Conservation (phyloP, 805 yeast species). For the Wickerhamiella azyma region DNA sequence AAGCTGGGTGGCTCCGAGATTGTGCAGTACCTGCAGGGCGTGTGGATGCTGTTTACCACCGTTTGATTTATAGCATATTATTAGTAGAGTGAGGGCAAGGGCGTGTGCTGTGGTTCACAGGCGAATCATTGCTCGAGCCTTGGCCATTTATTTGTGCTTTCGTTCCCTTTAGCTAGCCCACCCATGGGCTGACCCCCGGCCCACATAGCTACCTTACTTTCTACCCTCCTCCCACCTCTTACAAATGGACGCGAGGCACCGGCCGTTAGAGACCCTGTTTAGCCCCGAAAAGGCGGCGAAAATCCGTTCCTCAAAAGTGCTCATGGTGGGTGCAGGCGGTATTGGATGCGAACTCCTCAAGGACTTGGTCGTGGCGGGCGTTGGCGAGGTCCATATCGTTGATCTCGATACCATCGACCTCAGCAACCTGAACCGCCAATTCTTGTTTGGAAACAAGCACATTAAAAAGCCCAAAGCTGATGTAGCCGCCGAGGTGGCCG, state of each 20-base stretch:
- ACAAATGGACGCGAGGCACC: slow-evolving; percentile 3
- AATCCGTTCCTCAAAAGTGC: slow-evolving; percentile 31
- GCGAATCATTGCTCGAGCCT: too few relatives aligned
- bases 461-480: slow-evolving; percentile 77
- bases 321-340: slow-evolving; percentile 98
- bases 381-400: slow-evolving; percentile 27
- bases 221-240: neutral
- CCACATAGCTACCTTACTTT: too few relatives aligned
- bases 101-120: too few relatives aligned
- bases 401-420: slow-evolving; percentile 92
- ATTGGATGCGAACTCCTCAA: slow-evolving; percentile 98
- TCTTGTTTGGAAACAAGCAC: slow-evolving; percentile 76
- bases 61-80: slow-evolving; percentile 29
- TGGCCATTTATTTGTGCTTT: too few relatives aligned
- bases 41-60: slow-evolving; percentile 51
- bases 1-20: slow-evolving; percentile 74
- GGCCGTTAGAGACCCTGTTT: slow-evolving; percentile 9
- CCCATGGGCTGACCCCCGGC: too few relatives aligned
- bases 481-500: slow-evolving; percentile 76
- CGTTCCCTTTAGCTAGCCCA: too few relatives aligned
- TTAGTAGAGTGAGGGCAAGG: too few relatives aligned
- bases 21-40: slow-evolving; percentile 63
- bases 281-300: slow-evolving; percentile 13
- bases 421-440: slow-evolving; percentile 85
- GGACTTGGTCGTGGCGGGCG: slow-evolving; percentile 92